These are phyloP conservation scores for Rhizopogon parksii DNA, from an alignment of 1,284 basidiomycete genomes.

Conservation along the genomic window DNA sequence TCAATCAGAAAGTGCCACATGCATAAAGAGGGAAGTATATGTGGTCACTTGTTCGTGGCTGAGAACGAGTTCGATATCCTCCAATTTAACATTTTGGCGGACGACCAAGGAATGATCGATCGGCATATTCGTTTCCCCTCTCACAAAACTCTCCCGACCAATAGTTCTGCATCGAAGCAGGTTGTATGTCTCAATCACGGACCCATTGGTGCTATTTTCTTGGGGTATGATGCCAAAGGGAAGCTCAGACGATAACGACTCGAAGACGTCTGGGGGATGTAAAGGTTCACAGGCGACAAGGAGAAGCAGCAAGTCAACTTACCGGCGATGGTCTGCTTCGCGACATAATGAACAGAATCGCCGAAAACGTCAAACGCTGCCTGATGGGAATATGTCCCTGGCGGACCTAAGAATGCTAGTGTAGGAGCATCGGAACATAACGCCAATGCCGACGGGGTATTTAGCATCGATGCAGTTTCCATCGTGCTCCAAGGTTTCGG, in stretches of 20 bases:
- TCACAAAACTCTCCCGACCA: slow-evolving; percentile 41
- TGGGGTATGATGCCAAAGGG: slow-evolving; percentile 60
- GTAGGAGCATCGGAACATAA: slow-evolving; percentile 13
- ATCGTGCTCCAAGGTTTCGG: neutral
- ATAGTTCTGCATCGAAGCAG: slow-evolving; percentile 38
- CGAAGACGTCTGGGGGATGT: slow-evolving; percentile 45
- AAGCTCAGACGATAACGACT: slow-evolving; percentile 36
- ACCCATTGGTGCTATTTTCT: slow-evolving; percentile 70
- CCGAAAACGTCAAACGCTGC: slow-evolving; percentile 56
- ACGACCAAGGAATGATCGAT: slow-evolving; percentile 67
- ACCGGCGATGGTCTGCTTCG: slow-evolving; percentile 53
- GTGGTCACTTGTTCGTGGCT: slow-evolving; percentile 67
- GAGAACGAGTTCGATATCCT: slow-evolving; percentile 47
- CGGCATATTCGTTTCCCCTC: slow-evolving; percentile 49
- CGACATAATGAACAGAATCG: slow-evolving; percentile 41
- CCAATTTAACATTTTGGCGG: slow-evolving; percentile 44
- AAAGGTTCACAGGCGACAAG: neutral
- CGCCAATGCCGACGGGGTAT: neutral
- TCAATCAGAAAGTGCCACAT: slow-evolving; percentile 4
- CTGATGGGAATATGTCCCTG: slow-evolving; percentile 74
- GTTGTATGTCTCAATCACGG: slow-evolving; percentile 71
- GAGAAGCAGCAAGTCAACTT: slow-evolving; percentile 4
- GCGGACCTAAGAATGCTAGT: slow-evolving; percentile 57
- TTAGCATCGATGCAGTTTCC: neutral
- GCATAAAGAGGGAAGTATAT: slow-evolving; percentile 1